Base-by-base conservation (phyloP, 306 rosid genomes). In the Fragaria nilgerrensis region DNA sequence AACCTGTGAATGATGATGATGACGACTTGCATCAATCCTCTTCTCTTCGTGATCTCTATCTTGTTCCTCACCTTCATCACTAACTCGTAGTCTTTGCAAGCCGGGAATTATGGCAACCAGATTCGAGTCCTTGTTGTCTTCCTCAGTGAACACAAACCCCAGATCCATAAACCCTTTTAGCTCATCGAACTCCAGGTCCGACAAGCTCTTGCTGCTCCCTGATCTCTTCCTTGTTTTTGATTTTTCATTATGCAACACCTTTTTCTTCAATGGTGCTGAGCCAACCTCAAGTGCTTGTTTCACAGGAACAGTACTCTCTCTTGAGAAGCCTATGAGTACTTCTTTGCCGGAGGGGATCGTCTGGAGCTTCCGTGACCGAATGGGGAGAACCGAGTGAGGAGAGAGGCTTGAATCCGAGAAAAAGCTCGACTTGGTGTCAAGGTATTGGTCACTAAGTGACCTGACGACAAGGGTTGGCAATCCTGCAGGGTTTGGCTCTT, bases 91-190 rank as follows among this genome's bases (percentile, higher is more conserved):
- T 55, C 95, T 88, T 23, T 91, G 98, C 72, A 91, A 72, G 47
- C 92, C 96, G 48, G 96, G 96, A 74, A 93, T 82, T 69, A 91
- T 81, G 4, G 97, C 87, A 49, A 76, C 97, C 83, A 93, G 75
- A 6, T 17, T 80, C 32, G 86, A 86, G 39, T 84, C 87, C 75
- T 53, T 70, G 16, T 74, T 86, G 59, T 88, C 97, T 61, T 91
- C 90, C 73, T 91, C 92, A 11, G 91, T 84, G 48, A 93, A 93
- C 47, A 83, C 93, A 77, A 86, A 93, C n/a, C 98, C 98, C 83
- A 93, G 78, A 91, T 93, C 98, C 93, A 89, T 91, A 80, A 93
- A 89, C 73, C 97, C 96, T 72, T 93, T 93, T 0, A 91, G 86
- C 73, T 93, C 98, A 70, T 80, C 75, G 75, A 88, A 86, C 81